These are phyloP conservation scores for Phytophthora rubi DNA, from an alignment of 352 stramenopile species.

Conservation along the genomic window DNA sequence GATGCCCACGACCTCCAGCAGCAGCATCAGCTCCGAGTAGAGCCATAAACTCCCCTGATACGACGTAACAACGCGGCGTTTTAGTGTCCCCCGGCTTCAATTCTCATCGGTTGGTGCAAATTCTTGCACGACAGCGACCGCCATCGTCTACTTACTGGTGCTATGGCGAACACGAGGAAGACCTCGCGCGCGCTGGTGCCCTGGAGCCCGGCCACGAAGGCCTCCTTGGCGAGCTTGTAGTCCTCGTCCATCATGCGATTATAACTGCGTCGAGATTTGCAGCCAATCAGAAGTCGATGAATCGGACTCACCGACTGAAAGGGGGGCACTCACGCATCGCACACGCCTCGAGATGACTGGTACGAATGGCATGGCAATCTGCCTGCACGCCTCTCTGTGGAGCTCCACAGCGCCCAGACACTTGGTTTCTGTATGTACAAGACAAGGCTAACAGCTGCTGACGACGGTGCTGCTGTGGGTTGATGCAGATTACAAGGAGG, in stretches of 20 bases:
- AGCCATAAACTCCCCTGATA: constrained; percentile 79
- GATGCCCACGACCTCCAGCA: constrained; percentile 73
- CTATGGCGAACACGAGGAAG: constrained; percentile 76
- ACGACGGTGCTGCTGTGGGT: neutral
- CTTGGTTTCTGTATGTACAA: constrained; percentile 6
- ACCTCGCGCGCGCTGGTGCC: constrained; percentile 78
- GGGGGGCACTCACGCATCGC: constrained; percentile 31
- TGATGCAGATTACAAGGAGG: constrained; percentile 83
- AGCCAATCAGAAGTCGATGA: constrained; percentile 34
- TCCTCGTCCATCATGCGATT: constrained; percentile 56
- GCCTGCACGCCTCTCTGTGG: neutral
- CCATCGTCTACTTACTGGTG: constrained; percentile 54
- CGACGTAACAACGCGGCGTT: constrained; percentile 26
- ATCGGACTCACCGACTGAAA: constrained; percentile 9
- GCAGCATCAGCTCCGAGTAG: constrained; percentile 81
- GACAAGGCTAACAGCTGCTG: neutral
- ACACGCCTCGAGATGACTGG: constrained; percentile 57
- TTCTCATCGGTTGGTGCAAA: constrained; percentile 1
- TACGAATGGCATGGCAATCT: constrained; percentile 51
- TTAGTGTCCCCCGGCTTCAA: constrained; percentile 23
- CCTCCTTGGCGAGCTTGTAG: constrained; percentile 88
- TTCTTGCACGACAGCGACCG: constrained; percentile 1
- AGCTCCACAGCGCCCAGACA: neutral
- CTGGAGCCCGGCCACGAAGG: constrained; percentile 74
- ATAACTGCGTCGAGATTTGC: constrained; percentile 12